Conservation (phyloP, 257 asterid genomes). For the Lycium barbarum region DNA sequence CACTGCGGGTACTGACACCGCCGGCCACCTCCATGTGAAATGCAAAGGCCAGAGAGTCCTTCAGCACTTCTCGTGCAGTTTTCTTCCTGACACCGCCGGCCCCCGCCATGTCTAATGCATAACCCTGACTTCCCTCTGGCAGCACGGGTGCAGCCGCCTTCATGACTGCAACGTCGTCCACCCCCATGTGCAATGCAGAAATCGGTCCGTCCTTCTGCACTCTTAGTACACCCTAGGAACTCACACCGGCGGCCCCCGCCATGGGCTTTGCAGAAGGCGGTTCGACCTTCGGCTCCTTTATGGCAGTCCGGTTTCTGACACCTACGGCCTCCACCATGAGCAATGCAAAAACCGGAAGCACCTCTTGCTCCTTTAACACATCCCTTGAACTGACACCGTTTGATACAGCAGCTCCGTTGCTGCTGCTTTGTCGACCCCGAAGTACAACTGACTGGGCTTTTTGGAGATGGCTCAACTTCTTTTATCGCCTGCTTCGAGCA, state of each 20-base stretch:
- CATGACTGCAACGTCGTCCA: conserved; percentile 81
- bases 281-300: conserved; percentile 96
- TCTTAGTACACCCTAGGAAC: conserved; percentile 81
- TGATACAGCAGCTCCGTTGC: conserved; percentile 60
- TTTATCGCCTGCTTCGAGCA: conserved; percentile 49
- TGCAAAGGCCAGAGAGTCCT: conserved; percentile 95
- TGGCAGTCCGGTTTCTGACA: conserved; percentile 83
- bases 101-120: conserved; percentile 98
- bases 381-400: conserved; percentile 82
- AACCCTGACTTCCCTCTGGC: conserved; percentile 89
- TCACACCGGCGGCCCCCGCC: conserved; percentile 96
- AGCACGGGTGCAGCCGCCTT: conserved; percentile 69
- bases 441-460: conserved; percentile 92
- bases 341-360: conserved; percentile 91
- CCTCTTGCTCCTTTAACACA: conserved; percentile 92
- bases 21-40: conserved; percentile 96
- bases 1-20: conserved; percentile 77
- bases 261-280: conserved; percentile 96
- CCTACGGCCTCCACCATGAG: conserved; percentile 95
- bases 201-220: conserved; percentile 94
- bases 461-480: conserved; percentile 53
- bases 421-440: conserved; percentile 75
- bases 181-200: conserved; percentile 94
- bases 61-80: conserved; percentile 82
- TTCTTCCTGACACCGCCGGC: conserved; percentile 84